Base-by-base conservation (phyloP, 345 rosid genomes). In the Lepidium aucheri region DNA sequence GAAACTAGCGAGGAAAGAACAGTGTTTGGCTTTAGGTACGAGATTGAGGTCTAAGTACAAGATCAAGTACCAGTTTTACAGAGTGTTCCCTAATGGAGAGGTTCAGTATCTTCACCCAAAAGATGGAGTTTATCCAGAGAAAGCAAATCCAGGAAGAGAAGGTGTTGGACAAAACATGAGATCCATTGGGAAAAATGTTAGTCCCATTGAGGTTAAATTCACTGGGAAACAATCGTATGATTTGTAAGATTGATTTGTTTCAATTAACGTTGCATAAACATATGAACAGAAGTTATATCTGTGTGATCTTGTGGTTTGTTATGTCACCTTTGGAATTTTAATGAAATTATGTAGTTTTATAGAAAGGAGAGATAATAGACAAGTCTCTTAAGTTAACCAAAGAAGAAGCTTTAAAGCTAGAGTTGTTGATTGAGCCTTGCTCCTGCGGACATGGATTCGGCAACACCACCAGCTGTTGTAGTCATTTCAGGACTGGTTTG, bases 91-190 rank as follows among this genome's bases (percentile, higher is more conserved):
- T 1, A 87, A 84, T 24, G 91, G 91, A 0, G 97, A 90, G 63
- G 97, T 90, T 26, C 95, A 90, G 45, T 89, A 87, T 65, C 77
- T 90, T 45, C 97, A 87, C 73, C 97, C 97, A 0, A 90, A 90
- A 53, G 97, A 87, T 59, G 95, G 97, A 0, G 92, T 90, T 50
- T 90, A 90, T 70, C 95, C 91, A 11, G 97, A 90, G 84, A 87
- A 90, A 74, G 95, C 86, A 12, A 90, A 87, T 77, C 79, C 83
- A 0, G 95, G 97, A 12, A 84, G 95, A 3, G 74, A 85, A 58
- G 95, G 95, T 20, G 95, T 90, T 9, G 97, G 95, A 2, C 67
- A 0, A 73, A 90, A 87, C 72, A 80, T 85, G 68, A 80, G 95
- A 74, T 84, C 90, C 0, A 87, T 90, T 32, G 95, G 97, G 11